phyloP scores from a whole-genome alignment of 2,329 filamentous ascomycete genomes.

The Sporothrix variecibatus region DNA sequence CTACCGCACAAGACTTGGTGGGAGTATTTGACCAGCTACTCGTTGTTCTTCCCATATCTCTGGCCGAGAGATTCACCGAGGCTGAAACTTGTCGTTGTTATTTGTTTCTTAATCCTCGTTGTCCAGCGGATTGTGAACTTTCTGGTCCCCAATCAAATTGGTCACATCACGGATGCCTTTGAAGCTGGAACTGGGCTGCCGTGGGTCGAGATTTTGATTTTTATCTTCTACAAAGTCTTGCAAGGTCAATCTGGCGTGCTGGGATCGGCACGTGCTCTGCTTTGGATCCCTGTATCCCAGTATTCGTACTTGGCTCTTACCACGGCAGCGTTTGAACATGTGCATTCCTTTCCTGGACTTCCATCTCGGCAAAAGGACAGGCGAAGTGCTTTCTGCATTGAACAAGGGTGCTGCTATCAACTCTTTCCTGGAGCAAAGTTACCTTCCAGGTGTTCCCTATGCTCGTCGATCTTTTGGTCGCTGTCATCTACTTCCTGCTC shows the following conservation, averaged over 20 bases:
- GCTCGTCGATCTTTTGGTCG: slow-evolving; percentile 84
- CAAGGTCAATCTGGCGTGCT: slow-evolving; percentile 89
- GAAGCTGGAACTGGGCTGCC: slow-evolving; percentile 56
- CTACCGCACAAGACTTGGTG: slow-evolving; percentile 89
- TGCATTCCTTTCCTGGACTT: slow-evolving; percentile 95
- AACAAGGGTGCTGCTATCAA: slow-evolving; percentile 98
- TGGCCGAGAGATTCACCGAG: slow-evolving; percentile 81
- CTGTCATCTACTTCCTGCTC: slow-evolving; percentile 77
- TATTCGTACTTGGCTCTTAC: slow-evolving; percentile 95
- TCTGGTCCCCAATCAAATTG: slow-evolving; percentile 79
- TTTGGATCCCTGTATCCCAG: slow-evolving; percentile 97
- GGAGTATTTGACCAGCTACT: slow-evolving; percentile 92
- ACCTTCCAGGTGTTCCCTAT: slow-evolving; percentile 96
- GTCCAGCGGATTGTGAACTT: slow-evolving; percentile 84
- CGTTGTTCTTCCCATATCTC: slow-evolving; percentile 91
- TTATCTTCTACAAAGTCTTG: slow-evolving; percentile 76
- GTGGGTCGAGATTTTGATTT: slow-evolving; percentile 72
- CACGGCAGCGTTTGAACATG: slow-evolving; percentile 94
- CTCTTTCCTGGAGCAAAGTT: slow-evolving; percentile 92
- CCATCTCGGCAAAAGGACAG: slow-evolving; percentile 93
- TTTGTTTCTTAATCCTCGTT: slow-evolving; percentile 80
- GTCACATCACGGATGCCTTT: slow-evolving; percentile 75
- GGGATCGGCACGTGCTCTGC: slow-evolving; percentile 74
- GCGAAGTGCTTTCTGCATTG: slow-evolving; percentile 90
- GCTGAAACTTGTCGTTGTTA: slow-evolving; percentile 75